Base-by-base conservation (phyloP, 768 basidiomycete genomes). In the Scleroderma bovista region DNA sequence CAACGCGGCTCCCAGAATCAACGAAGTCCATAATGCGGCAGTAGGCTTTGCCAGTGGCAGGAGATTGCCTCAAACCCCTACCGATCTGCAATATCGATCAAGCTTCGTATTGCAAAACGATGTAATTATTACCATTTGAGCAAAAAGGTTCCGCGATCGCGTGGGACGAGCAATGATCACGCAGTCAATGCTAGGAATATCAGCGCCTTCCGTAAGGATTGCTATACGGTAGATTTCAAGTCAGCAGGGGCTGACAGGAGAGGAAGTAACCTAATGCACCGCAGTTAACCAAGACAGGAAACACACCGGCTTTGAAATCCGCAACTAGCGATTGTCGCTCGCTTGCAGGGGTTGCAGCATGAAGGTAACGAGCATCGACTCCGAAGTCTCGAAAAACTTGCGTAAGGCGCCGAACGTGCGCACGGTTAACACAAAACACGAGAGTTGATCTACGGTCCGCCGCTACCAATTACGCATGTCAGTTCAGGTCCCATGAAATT, bases 121-220 rank as follows among this genome's bases (percentile, higher is more conserved):
- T 20, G 16, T 12, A 17, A 12, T 29, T 54, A 73, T 31, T 50
- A 91, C 92, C 92, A 97, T 96, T 60, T 98, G 94, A 16, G 89
- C 81, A 60, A 93, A 92, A 11, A 95, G 67, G 62, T 95, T 97
- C 31, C 82, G 76, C 12, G 93, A 95, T 22, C 87, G 78, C 2
- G 94, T 97, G 16, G 94, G 94, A 17, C 91, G 76, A 15, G 88
- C 92, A 17, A 97, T 71, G 31, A 97, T 65, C 9, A 97, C 78
- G 54, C 93, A 96, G 59, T 98, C 94, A 48, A 96, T 87, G 52
- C 89, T 90, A 2, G 94, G 94, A 46, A 97, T 91, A 70, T 98
- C 94, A 17, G 93, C 82, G 3, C 93, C 93, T 71, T 96, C 93
- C 1, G 93, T 95, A 55, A 96, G 72, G 43, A 96, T 87, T 19